Base-by-base conservation (phyloP, 176 grass and related monocot genomes). In the Pontederia crassipes region DNA sequence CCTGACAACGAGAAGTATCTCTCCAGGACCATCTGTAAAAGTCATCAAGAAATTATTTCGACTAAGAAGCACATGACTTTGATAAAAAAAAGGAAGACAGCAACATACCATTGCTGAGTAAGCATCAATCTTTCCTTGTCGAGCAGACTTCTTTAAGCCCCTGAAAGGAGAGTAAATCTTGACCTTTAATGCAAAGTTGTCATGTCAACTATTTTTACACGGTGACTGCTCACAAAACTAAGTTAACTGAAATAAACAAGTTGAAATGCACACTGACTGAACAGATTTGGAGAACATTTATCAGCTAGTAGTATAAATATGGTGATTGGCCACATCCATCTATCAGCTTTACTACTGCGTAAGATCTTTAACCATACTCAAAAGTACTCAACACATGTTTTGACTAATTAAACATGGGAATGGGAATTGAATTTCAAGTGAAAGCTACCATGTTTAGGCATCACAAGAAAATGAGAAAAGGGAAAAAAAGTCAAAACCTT, bases 31-130 rank as follows among this genome's bases (percentile, higher is more conserved):
- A 96, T 96, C 91, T 96, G 48, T 17, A 47, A 35, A 53, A 54
- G 53, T 11, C 35, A 28, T 58, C 15, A 15, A 54, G 46, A 47
- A 28, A 57, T 24, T 28, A 52, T 10, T 58, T 67, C 13, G 8
- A 59, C 16, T 32, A 2, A 59, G 71, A 18, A 17, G 0, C 1
- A 10, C 8, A 66, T 12, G 28, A 64, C 46, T n/a, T 16, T 24
- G 20, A 12, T 53, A 45, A 15, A 62, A 32, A 32, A 61, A 8
- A 60, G 17, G 72, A 52, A 49, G 6, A 63, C 8, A 64, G 6
- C 17, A 7, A 60, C 67, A 57, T 81, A 96, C 91, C 74, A 82
- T 61, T n/a, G 83, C 91, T 65, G 91, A 80, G 77, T 96, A 90
- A 12, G 83, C 83, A 53, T 96, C 91, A 6, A 81, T 87, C 75